These are phyloP conservation scores for Penicillium sp. DNA, from an alignment of 2,329 filamentous ascomycete species.

Conservation along the genomic window DNA sequence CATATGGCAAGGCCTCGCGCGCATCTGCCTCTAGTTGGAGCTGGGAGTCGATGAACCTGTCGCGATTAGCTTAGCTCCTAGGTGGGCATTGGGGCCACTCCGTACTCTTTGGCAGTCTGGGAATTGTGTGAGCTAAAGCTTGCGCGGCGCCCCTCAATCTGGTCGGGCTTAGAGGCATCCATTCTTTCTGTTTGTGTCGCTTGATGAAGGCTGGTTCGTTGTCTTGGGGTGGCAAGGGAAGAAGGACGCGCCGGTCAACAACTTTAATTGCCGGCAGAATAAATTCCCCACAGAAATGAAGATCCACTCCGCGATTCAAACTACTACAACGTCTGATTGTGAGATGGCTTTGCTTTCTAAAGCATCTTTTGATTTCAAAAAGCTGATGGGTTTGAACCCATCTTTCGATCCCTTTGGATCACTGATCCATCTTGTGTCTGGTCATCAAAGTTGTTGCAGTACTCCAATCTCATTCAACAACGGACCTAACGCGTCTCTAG, in stretches of 20 bases:
- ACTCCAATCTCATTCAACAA: too few species aligned
- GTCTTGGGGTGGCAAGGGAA: not conserved
- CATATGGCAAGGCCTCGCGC: conserved; percentile 90
- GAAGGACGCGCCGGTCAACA: not conserved
- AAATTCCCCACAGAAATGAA: not conserved
- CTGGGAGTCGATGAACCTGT: conserved; percentile 83
- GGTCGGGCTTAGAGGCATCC: conserved; percentile 20
- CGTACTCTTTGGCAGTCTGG: conserved; percentile 71
- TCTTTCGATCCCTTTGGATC: too few species aligned
- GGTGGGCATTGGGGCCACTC: not conserved
- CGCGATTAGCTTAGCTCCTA: conserved; percentile 1
- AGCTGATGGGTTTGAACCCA: too few species aligned
- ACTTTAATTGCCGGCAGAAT: not conserved
- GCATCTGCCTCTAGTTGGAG: conserved; percentile 92
- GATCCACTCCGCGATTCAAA: not conserved
- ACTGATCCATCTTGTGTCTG: too few species aligned
- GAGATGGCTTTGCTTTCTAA: too few species aligned
- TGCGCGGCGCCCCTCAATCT: conserved; percentile 32
- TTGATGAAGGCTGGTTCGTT: not conserved
- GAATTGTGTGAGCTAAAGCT: conserved; percentile 59
- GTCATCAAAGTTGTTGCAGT: too few species aligned
- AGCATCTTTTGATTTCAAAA: too few species aligned
- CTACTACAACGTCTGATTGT: too few species aligned
- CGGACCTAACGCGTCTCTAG: too few species aligned
- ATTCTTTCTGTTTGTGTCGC: conserved; percentile 13